Percentiles rank a stretch among this genome's conserved stretches.
Evolutionary conservation across 2,329 filamentous ascomycete species (phyloP).

Genomic region (Penicillium palitans): DNA sequence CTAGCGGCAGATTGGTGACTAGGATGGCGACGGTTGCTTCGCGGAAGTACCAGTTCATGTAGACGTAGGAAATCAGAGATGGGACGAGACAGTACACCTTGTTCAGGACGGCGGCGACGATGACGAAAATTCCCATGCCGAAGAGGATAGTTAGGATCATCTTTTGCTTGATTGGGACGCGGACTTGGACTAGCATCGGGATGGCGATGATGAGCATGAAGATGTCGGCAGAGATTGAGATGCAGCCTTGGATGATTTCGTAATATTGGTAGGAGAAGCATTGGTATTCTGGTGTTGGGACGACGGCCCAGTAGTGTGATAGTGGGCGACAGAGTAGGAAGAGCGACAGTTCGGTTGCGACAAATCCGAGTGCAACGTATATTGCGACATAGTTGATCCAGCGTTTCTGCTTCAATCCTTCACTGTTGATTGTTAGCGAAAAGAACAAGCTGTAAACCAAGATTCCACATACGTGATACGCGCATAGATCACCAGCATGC

Average conservation of each 20-base stretch:
- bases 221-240: constrained; percentile 48
- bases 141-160: constrained; percentile 46
- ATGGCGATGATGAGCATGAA: constrained; percentile 47
- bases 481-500: constrained; percentile 55
- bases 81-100: constrained; percentile 51
- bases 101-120: constrained; percentile 52
- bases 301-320: constrained; percentile 53
- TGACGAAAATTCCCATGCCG: constrained; percentile 49
- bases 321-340: constrained; percentile 55
- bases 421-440: constrained; percentile 19
- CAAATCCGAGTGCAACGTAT: constrained; percentile 50
- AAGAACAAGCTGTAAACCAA: neutral
- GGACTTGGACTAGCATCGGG: constrained; percentile 44
- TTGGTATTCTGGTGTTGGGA: constrained; percentile 46
- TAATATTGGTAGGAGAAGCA: constrained; percentile 49
- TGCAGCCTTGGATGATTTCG: constrained; percentile 47
- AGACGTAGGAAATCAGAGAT: constrained; percentile 42
- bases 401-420: constrained; percentile 37
- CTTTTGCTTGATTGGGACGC: constrained; percentile 45
- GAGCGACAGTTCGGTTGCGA: constrained; percentile 52
- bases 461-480: constrained; percentile 47
- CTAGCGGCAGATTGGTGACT: constrained; percentile 54
- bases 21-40: constrained; percentile 48
- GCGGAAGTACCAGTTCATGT: constrained; percentile 52
- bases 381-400: constrained; percentile 40